Conservation (phyloP, 805 yeast species). For the Blastobotrys robertii region DNA sequence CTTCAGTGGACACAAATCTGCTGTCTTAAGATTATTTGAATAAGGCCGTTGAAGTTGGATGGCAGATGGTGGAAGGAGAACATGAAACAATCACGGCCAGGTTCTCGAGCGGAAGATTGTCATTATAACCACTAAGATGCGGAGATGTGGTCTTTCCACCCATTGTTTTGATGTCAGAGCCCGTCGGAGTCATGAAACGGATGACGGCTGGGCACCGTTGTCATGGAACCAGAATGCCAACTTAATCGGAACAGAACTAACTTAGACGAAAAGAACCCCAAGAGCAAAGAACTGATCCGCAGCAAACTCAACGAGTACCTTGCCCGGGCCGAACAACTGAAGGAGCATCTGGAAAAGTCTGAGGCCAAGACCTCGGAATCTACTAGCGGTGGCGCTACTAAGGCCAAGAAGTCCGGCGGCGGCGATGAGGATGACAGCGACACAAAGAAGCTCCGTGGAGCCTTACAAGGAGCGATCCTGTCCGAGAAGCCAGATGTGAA, state of each 20-base stretch:
- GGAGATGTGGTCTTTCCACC: too few relatives aligned
- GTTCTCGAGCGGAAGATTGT: too few relatives aligned
- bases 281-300: conserved; percentile 79
- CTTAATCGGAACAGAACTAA: background rate
- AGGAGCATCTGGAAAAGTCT: conserved; percentile 70
- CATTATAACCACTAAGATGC: too few relatives aligned
- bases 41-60: too few relatives aligned
- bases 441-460: conserved; percentile 80
- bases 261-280: conserved; percentile 70
- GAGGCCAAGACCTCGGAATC: conserved; percentile 37
- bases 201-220: background rate
- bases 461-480: conserved; percentile 83
- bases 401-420: conserved; percentile 38
- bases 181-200: background rate
- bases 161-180: too few relatives aligned
- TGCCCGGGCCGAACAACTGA: conserved; percentile 86
- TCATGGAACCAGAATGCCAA: too few relatives aligned
- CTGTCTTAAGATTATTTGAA: too few relatives aligned
- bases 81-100: too few relatives aligned
- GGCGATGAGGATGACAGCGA: conserved; percentile 67
- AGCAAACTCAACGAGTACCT: conserved; percentile 86
- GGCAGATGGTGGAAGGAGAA: too few relatives aligned
- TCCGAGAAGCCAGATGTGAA: conserved; percentile 85
- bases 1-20: too few relatives aligned
- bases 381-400: conserved; percentile 50